Evolutionary conservation across 1,139 yeast species (phyloP).

Genomic region (Pichia sp.): DNA sequence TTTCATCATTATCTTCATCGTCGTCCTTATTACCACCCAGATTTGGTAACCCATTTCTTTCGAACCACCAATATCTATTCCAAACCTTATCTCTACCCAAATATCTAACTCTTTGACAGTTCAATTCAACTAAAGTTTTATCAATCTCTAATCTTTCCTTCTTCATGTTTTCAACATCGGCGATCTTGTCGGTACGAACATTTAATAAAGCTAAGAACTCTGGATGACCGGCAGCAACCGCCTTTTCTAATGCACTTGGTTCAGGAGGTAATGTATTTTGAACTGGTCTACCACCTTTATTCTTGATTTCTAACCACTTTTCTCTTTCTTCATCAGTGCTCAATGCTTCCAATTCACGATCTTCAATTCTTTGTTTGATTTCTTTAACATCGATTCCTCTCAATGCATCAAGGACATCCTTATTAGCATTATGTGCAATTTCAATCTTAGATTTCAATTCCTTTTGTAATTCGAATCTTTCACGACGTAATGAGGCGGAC

Average conservation of each 20-base stretch:
- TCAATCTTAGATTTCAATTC: constrained; percentile 56
- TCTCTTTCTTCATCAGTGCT: constrained; percentile 17
- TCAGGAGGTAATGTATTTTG: constrained; percentile 37
- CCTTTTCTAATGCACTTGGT: constrained; percentile 47
- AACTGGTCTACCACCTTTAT: constrained; percentile 34
- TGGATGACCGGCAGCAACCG: constrained; percentile 44
- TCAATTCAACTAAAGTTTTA: constrained; percentile 58
- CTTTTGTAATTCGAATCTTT: constrained; percentile 63
- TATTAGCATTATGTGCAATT: constrained; percentile 46
- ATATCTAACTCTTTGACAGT: constrained; percentile 72
- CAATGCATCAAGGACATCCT: constrained; percentile 36
- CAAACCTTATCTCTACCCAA: constrained; percentile 83
- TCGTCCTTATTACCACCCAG: constrained; percentile 47
- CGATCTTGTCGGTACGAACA: constrained; percentile 40
- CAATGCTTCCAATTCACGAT: constrained; percentile 18
- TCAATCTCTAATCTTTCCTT: constrained; percentile 52
- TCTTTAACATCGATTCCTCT: constrained; percentile 26
- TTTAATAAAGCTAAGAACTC: constrained; percentile 48
- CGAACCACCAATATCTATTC: constrained; percentile 97
- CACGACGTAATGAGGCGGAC: constrained; percentile 61
- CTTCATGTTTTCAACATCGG: constrained; percentile 44
- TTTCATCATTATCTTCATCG: constrained; percentile 39
- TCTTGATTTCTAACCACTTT: constrained; percentile 19
- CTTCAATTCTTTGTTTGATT: constrained; percentile 25
- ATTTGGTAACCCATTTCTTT: constrained; percentile 75